These are phyloP conservation scores for Xylariaceae sp. DNA, from an alignment of 2,329 filamentous ascomycete species.

Conservation along the genomic window DNA sequence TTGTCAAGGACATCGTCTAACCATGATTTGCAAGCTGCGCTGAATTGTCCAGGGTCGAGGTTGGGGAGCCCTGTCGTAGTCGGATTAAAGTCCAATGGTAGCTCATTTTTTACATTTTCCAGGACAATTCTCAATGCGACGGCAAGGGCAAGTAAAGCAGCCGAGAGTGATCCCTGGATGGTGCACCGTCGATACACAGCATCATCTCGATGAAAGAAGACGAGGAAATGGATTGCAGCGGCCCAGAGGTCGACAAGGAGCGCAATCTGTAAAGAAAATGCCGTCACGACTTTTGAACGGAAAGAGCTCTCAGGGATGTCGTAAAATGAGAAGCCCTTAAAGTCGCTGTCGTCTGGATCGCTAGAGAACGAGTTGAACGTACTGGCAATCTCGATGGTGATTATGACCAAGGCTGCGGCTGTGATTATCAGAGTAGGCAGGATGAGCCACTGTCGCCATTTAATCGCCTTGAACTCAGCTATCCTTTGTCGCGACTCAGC, in stretches of 20 bases:
- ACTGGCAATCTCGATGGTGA: not conserved
- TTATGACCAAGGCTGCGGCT: not conserved
- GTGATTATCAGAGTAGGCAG: not conserved
- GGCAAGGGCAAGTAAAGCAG: not conserved
- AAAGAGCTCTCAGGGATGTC: not conserved
- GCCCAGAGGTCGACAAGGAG: not conserved
- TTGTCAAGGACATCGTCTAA: not conserved
- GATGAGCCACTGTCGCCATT: conserved; percentile 4
- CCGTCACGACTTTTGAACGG: conserved; percentile 1
- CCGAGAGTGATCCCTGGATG: conserved; percentile 2
- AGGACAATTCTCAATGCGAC: not conserved
- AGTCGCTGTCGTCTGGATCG: not conserved
- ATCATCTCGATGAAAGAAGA: conserved; percentile 2
- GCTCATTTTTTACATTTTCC: not conserved
- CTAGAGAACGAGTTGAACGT: not conserved
- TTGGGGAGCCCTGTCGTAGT: not conserved
- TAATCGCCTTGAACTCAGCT: conserved; percentile 1
- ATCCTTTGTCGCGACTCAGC: not conserved
- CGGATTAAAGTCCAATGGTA: not conserved
- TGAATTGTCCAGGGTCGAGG: conserved; percentile 1
- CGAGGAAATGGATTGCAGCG: conserved; percentile 1
- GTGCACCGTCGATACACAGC: not conserved
- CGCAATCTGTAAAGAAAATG: not conserved
- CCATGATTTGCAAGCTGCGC: conserved; percentile 3
- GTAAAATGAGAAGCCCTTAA: conserved; percentile 3